Evolutionary conservation across 768 basidiomycete species (phyloP).

Genomic region (Termitomyces sp.): DNA sequence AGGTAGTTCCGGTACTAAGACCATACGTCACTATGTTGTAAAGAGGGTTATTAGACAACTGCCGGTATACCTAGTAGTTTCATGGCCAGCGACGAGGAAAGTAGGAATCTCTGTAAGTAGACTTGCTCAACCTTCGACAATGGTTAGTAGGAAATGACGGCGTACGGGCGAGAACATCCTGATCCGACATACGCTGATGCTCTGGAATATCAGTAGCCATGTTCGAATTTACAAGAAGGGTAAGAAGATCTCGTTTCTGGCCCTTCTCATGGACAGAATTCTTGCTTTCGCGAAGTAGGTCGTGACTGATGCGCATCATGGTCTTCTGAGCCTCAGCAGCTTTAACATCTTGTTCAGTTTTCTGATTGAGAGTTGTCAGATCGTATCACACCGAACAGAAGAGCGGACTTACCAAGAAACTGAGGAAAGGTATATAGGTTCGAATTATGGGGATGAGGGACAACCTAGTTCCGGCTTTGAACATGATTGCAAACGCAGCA

Average conservation of each 20-base stretch:
- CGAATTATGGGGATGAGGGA: conserved; percentile 21
- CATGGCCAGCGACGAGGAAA: conserved; percentile 43
- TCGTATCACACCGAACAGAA: neutral
- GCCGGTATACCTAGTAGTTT: conserved; percentile 34
- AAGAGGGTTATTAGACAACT: neutral
- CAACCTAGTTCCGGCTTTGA: conserved; percentile 31
- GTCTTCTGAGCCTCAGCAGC: conserved; percentile 21
- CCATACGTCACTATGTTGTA: neutral
- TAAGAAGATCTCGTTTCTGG: conserved; percentile 43
- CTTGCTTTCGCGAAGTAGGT: conserved; percentile 40
- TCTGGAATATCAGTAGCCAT: conserved; percentile 37
- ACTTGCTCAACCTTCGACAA: neutral
- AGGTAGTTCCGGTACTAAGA: conserved; percentile 40
- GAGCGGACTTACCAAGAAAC: conserved; percentile 23
- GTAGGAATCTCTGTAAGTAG: conserved; percentile 37
- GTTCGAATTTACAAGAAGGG: conserved; percentile 42
- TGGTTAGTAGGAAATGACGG: neutral
- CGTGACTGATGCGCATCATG: conserved; percentile 35
- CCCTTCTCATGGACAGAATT: conserved; percentile 12
- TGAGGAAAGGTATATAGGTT: conserved; percentile 25
- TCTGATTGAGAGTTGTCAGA: conserved; percentile 4
- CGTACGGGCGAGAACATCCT: conserved; percentile 15
- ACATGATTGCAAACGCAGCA: conserved; percentile 39
- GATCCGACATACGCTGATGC: conserved; percentile 15
- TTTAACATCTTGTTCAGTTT: conserved; percentile 13